A percentile compares a stretch with the other conserved stretches of the same genome.
Evolutionary conservation across 345 rosid genomes (phyloP).

Genomic region (Eucalyptus sp.): DNA sequence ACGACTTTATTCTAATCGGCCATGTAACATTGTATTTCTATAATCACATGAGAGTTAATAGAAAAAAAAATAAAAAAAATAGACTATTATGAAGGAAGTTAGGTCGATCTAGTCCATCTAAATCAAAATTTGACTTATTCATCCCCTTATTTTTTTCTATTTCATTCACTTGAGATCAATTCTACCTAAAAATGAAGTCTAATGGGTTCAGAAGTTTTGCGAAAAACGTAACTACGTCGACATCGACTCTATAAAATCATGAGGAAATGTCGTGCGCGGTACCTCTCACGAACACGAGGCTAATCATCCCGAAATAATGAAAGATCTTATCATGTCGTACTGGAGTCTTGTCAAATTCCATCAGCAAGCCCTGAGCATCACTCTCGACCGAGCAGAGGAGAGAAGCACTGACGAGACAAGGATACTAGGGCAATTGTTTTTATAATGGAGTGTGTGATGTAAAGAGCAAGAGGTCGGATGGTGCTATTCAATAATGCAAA

Average conservation of each 20-base stretch:
- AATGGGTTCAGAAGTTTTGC: neutral
- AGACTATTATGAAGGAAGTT: neutral
- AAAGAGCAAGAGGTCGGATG: neutral
- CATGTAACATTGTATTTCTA: neutral
- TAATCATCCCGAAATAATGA: neutral
- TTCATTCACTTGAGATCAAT: neutral
- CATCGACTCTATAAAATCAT: neutral
- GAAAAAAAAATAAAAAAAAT: neutral
- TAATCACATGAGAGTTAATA: neutral
- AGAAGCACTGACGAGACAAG: neutral
- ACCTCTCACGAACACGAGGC: neutral
- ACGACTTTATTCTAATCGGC: neutral
- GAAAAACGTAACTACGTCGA: neutral
- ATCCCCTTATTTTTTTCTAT: neutral
- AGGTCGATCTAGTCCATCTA: neutral
- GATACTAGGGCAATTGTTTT: neutral
- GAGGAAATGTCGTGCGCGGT: neutral
- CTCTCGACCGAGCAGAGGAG: neutral
- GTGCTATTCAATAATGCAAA: neutral
- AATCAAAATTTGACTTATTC: neutral
- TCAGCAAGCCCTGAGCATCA: neutral
- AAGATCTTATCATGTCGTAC: neutral
- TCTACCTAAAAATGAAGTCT: neutral
- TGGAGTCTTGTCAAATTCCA: neutral
- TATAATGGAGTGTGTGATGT: neutral